Base-by-base conservation (phyloP, 495 filamentous ascomycete genomes). In the Trichoderma orchidacearum region DNA sequence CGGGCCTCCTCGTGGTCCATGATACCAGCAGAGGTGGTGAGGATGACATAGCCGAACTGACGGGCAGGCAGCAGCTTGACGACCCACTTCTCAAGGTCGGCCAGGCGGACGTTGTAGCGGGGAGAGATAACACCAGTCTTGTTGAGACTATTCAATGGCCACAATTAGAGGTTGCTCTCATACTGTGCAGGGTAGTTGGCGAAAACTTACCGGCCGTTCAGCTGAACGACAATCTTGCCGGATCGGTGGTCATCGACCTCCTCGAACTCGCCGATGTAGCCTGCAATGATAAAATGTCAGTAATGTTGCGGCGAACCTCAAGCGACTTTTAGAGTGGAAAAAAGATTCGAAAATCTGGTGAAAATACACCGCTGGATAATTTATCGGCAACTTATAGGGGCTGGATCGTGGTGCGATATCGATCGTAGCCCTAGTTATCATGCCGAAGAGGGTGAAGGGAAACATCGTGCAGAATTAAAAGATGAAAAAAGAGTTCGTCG, bases 1-100 rank as follows among this genome's bases (percentile, higher is more conserved):
- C 93, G 82, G 59, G 93, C 93, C 83, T 98, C 93, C 80, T 97
- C 93, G 75, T 98, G 93, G 79, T 98, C 93, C 92, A 98, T 97
- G 72, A 98, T 97, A 71, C 93, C 94, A 57, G 93, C 89, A 56
- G 89, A 95, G 75, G 93, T 98, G 70, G 93, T 98, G 68, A 97
- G 85, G 75, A 98, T 90, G 70, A 98, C 89, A 80, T 86, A 96
- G 66, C 93, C 93, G 82, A 98, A 97, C 77, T 98, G 93, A 95
- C 93, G 93, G 58, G 93, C 89, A 59, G 93, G 93, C 41, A 97
- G 81, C 62, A 98, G 87, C 85, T 95, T 94, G 70, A 92, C 87
- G 69, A 96, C 87, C 93, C 93, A 98, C 78, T 95, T 95, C 85
- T 95, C 93, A 70, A 98, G 83, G 70, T 97, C 94, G 70, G 79